Conservation (phyloP, 2,329 filamentous ascomycete genomes). For the Hirsutella minnesotensis region DNA sequence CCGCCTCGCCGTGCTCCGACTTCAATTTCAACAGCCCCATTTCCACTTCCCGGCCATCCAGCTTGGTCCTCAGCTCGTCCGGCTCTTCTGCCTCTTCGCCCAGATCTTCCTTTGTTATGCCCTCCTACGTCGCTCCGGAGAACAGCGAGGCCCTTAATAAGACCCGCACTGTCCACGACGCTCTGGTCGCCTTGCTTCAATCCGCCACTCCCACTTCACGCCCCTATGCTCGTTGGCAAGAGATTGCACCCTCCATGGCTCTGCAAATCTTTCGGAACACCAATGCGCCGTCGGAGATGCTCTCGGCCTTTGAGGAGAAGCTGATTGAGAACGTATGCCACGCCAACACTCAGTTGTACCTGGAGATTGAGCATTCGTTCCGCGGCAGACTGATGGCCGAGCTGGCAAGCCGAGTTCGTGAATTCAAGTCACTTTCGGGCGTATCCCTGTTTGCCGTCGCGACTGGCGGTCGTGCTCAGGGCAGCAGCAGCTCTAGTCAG, state of each 20-base stretch:
- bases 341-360: conserved; percentile 30
- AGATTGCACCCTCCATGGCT: conserved; percentile 39
- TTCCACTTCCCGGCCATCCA: conserved; percentile 36
- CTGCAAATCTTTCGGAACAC: conserved; percentile 48
- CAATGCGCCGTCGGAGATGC: conserved; percentile 34
- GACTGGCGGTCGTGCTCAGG: conserved; percentile 36
- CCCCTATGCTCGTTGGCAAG: conserved; percentile 37
- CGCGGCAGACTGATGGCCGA: conserved; percentile 35
- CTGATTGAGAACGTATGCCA: conserved; percentile 32
- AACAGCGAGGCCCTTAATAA: conserved; percentile 28
- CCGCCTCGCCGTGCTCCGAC: conserved; percentile 16
- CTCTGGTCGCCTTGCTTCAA: conserved; percentile 42
- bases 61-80: conserved; percentile 36
- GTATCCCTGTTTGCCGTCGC: conserved; percentile 43
- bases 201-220: conserved; percentile 31
- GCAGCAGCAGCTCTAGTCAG: conserved; percentile 21
- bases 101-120: conserved; percentile 31
- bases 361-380: conserved; percentile 36
- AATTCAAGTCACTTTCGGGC: conserved; percentile 40
- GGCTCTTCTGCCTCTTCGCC: conserved; percentile 40
- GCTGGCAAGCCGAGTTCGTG: conserved; percentile 35
- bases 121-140: conserved; percentile 24
- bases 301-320: conserved; percentile 37
- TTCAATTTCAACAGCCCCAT: conserved; percentile 36
- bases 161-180: conserved; percentile 37